Base-by-base conservation (phyloP, 1,139 yeast species). In the Geotrichum klebahnii region DNA sequence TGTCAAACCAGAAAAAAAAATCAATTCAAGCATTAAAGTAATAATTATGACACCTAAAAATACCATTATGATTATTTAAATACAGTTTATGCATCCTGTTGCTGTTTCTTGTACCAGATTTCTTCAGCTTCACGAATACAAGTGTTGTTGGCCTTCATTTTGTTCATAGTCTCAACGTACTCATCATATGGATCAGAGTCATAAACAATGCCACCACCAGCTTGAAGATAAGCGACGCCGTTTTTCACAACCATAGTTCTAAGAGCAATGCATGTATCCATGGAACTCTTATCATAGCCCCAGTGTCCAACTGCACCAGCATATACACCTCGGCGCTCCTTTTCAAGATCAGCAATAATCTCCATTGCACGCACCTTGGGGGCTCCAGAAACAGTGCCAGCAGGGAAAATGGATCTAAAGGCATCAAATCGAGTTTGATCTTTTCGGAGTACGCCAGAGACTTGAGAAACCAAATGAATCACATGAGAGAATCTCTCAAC, bases 241-340 rank as follows among this genome's bases (percentile, higher is more conserved):
- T 90, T 88, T 65, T 92, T 92, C 63, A 79, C 85, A 37, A 92
- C 92, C 97, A 92, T 92, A 0, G 98, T 92, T 70, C 98, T 79
- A 60, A 92, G 74, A 0, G 98, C 98, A 65, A 92, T 92, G 70
- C 98, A 92, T 0, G 97, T 92, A 65, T 92, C 95, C 97, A 92
- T 92, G 24, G 89, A 78, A 60, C 79, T 81, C 16, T 94, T 88
- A 62, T 88, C 96, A 65, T 89, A 92, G 1, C 96, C 90, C 96
- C 97, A 92, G 67, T 86, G 85, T 9, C 98, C 98, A n/a, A 92
- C 97, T 1, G 98, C 98, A 56, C 98, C 98, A 1, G 98, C 98
- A 65, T 92, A 92, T 12, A 90, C 90, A 39, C 98, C 98, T 63
- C 98, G 78, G 64, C 89, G 87, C 65, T 92, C 97, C 57, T 80